These are phyloP conservation scores for Oryza glumipatula DNA, from an alignment of 176 grass and related monocot genomes.

Conservation along the genomic window DNA sequence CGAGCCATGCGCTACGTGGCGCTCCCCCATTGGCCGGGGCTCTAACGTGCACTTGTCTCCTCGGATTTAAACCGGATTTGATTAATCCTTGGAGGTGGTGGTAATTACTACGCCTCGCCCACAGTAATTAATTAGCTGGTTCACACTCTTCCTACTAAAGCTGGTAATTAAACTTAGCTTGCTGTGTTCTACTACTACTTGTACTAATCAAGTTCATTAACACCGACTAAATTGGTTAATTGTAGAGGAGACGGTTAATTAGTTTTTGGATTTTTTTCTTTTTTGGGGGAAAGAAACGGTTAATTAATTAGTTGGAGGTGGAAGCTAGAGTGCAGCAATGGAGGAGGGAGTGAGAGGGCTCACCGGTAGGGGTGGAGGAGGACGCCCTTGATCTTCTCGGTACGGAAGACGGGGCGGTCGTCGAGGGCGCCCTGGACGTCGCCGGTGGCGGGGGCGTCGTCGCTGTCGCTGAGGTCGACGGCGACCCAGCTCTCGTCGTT, in stretches of 20 bases:
- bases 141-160: background rate
- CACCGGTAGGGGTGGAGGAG: slow-evolving; percentile 65
- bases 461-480: slow-evolving; percentile 54
- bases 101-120: background rate
- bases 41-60: slow-evolving; percentile 17
- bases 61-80: background rate
- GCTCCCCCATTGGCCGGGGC: background rate
- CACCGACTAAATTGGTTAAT: background rate
- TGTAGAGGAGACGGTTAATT: background rate
- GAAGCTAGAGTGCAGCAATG: background rate
- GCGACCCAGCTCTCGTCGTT: slow-evolving; percentile 59
- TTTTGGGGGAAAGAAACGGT: background rate
- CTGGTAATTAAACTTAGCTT: background rate
- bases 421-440: slow-evolving; percentile 40
- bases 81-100: background rate
- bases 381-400: slow-evolving; percentile 63
- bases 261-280: background rate
- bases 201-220: background rate
- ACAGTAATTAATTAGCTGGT: background rate
- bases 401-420: slow-evolving; percentile 60
- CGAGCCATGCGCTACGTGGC: background rate
- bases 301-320: background rate
- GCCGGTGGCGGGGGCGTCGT: slow-evolving; percentile 23
- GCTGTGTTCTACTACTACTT: no score
- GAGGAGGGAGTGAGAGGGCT: background rate